Base-by-base conservation (phyloP, 1,284 basidiomycete species). In the Sphagnurus paluster region DNA sequence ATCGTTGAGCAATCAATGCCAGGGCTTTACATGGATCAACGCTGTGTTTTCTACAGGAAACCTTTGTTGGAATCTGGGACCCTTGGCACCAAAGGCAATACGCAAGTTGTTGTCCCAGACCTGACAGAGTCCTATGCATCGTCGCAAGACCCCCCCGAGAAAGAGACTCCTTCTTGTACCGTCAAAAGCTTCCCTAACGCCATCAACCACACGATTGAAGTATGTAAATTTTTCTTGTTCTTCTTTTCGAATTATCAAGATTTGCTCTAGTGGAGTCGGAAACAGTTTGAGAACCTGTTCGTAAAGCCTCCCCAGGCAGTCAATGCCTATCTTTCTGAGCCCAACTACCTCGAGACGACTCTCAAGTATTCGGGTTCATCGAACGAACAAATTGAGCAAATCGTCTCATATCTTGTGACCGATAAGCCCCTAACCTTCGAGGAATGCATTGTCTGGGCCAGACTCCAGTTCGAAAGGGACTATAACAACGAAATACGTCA, bases 181-280 rank as follows among this genome's bases (percentile, higher is more conserved):
- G 90, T 99, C 63, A 99, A 98, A 75, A 98, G 94, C 71, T 99
- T 99, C 82, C 97, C 97, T 23, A 98, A 99, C 66, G 87, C 90
- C 26, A 99, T 99, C 58, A 88, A 94, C 59, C 97, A 99, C 71
- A 98, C 96, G n/a, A 99, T 99, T 55, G 91, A 96, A 75, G 89
- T 88, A 57, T 53, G 71, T 50, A 20, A 14, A 39, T 13, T 41
- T 20, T n/a, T 21, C 13, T 19, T 19, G 14, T 10, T 4, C 25
- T 46, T 16, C 14, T 24, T 16, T 11, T 23, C 20, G 20, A 33
- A 19, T 13, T 23, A 48, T 42, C n/a, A 44, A 23, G 50, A 23
- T 13, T 50, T 30, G 25, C 49, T 44, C 46, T 52, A 93, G 89
- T 99, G 97, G 97, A 87, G 92, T 55, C 87, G 94, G 54, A 86